A percentile compares a stretch with the other conserved stretches of the same genome.
Evolutionary conservation across 768 basidiomycete genomes (phyloP).

Genomic region (Kwoniella botswanensis): DNA sequence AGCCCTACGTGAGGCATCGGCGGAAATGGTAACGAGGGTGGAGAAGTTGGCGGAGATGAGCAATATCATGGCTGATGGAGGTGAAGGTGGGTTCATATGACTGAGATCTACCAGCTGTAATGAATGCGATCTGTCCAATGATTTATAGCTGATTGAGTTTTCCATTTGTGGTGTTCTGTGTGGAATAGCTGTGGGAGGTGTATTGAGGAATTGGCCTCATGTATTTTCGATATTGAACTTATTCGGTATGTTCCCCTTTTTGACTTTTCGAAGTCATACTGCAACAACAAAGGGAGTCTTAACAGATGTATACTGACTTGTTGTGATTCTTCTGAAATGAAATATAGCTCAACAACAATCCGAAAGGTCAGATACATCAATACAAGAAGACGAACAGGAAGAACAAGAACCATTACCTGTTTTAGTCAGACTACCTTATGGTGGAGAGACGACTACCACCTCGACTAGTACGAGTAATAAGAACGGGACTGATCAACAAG

Average conservation of each 20-base stretch:
- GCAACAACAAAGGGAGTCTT: too few relatives aligned
- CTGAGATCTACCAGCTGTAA: too few relatives aligned
- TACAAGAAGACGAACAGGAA: conserved; percentile 39
- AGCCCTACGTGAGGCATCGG: conserved; percentile 53
- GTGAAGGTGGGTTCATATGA: conserved; percentile 52
- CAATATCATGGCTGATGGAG: conserved; percentile 59
- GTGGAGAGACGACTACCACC: conserved; percentile 20
- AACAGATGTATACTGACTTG: neutral
- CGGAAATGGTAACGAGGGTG: conserved; percentile 48
- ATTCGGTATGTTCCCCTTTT: conserved; percentile 49
- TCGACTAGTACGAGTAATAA: conserved; percentile 2
- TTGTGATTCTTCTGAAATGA: too few relatives aligned
- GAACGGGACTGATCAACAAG: neutral
- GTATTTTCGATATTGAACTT: conserved; percentile 58
- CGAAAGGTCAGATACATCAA: conserved; percentile 10
- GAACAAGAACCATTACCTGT: conserved; percentile 43
- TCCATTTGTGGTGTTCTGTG: neutral
- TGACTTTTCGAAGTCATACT: neutral
- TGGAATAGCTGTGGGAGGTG: conserved; percentile 56
- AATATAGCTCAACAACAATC: conserved; percentile 28
- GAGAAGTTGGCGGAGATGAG: conserved; percentile 58
- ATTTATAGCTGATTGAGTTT: neutral
- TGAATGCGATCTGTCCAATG: too few relatives aligned
- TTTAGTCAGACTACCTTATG: conserved; percentile 49
- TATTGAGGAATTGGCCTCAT: conserved; percentile 59